Conservation (phyloP, 176 grass and related monocot genomes). For the Triticum urartu region DNA sequence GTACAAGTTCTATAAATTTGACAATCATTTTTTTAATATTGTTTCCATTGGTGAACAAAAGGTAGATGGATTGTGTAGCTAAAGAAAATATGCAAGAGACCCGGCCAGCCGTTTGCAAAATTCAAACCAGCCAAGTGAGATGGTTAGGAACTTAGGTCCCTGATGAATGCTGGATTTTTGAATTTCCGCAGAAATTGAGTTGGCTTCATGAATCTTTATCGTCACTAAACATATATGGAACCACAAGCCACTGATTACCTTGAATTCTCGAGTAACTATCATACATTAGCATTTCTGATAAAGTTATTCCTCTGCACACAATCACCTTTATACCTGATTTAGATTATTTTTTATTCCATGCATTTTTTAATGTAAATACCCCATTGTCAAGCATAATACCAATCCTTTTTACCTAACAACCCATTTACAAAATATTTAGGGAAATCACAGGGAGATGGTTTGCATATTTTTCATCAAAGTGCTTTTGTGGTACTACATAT, state of each 20-base stretch:
- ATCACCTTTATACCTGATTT: neutral
- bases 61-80: neutral
- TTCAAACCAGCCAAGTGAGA: neutral
- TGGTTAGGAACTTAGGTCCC: neutral
- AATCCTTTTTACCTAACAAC: neutral
- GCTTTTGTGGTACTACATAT: too few species aligned
- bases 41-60: neutral
- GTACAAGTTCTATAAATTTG: neutral
- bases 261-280: neutral
- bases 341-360: neutral
- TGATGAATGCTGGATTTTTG: neutral
- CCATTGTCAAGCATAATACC: neutral
- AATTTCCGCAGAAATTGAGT: neutral
- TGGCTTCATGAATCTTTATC: neutral
- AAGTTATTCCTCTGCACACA: neutral
- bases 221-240: neutral
- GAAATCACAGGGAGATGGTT: neutral
- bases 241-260: neutral
- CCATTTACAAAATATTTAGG: neutral
- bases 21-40: neutral
- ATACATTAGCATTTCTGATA: neutral
- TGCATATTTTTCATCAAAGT: neutral
- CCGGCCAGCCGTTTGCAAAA: neutral
- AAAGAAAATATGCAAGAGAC: neutral
- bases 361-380: neutral